Percentiles rank a stretch among this genome's conserved stretches.
phyloP scores from a whole-genome alignment of 2,329 filamentous ascomycete species.

The Sporothrix humicola region DNA sequence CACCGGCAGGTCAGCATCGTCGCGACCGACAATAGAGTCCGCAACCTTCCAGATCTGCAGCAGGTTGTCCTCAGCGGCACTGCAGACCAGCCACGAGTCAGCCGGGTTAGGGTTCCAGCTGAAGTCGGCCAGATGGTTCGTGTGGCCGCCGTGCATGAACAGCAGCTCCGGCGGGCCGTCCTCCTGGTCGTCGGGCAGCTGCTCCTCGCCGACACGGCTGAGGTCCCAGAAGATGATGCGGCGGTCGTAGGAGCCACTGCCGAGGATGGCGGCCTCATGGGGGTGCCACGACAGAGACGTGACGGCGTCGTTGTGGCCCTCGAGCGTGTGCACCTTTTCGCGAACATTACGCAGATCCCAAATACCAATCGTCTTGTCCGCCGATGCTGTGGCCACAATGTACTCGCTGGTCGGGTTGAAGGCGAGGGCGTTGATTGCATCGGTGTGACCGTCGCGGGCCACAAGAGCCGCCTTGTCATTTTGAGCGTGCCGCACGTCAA shows the following conservation, averaged over 20 bases:
- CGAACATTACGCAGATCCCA: constrained; percentile 95
- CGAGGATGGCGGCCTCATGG: constrained; percentile 83
- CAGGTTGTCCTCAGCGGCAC: constrained; percentile 94
- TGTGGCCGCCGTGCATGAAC: constrained; percentile 99
- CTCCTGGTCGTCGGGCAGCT: constrained; percentile 91
- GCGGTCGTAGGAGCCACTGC: constrained; percentile 89
- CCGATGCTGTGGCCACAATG: constrained; percentile 88
- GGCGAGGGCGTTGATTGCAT: constrained; percentile 93
- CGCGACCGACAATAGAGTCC: constrained; percentile 78
- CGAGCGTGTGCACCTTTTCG: constrained; percentile 85
- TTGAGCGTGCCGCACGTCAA: constrained; percentile 77
- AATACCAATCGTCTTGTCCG: constrained; percentile 91
- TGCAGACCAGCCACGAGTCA: constrained; percentile 95
- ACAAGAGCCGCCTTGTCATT: constrained; percentile 71
- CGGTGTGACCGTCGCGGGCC: constrained; percentile 76
- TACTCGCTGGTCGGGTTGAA: constrained; percentile 94
- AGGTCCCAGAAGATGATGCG: constrained; percentile 97
- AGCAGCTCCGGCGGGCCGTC: constrained; percentile 95
- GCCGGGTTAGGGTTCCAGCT: constrained; percentile 95
- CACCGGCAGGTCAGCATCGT: constrained; percentile 74
- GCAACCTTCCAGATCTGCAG: constrained; percentile 93
- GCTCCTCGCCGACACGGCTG: constrained; percentile 88
- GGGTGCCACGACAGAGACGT: constrained; percentile 96
- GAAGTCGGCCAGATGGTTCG: constrained; percentile 94
- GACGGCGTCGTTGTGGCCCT: constrained; percentile 86